These are phyloP conservation scores for Ilyonectria sp. DNA, from an alignment of 2,329 filamentous ascomycete species.

Conservation along the genomic window DNA sequence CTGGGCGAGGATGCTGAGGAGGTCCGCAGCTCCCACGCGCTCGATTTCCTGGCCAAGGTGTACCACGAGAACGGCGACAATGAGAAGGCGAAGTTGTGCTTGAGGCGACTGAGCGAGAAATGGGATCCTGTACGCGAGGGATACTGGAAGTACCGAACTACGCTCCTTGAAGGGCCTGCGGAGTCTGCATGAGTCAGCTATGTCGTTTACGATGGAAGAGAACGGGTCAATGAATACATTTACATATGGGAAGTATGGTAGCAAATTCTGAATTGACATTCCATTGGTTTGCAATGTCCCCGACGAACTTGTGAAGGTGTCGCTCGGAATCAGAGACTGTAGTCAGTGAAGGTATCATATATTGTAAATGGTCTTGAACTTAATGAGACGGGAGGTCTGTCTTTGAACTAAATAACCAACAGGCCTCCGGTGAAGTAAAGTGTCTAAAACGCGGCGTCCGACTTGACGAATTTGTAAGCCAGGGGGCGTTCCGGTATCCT, in stretches of 20 bases:
- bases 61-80: constrained; percentile 70
- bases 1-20: constrained; percentile 64
- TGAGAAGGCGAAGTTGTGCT: constrained; percentile 76
- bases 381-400: too few relatives aligned
- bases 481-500: too few relatives aligned
- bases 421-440: too few relatives aligned
- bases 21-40: constrained; percentile 74
- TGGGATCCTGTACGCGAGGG: constrained; percentile 93
- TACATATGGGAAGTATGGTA: background rate
- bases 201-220: background rate
- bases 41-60: constrained; percentile 82
- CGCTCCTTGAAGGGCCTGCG: constrained; percentile 43
- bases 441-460: too few relatives aligned
- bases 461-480: too few relatives aligned
- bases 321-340: background rate
- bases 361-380: too few relatives aligned
- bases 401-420: too few relatives aligned
- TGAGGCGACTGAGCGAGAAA: constrained; percentile 82
- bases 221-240: background rate
- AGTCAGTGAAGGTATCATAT: too few relatives aligned
- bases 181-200: background rate
- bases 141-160: constrained; percentile 83
- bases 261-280: background rate
- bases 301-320: background rate
- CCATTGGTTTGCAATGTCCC: background rate